Evolutionary conservation across 2,329 filamentous ascomycete species (phyloP).

Genomic region (Cordyceps cateniannulata): DNA sequence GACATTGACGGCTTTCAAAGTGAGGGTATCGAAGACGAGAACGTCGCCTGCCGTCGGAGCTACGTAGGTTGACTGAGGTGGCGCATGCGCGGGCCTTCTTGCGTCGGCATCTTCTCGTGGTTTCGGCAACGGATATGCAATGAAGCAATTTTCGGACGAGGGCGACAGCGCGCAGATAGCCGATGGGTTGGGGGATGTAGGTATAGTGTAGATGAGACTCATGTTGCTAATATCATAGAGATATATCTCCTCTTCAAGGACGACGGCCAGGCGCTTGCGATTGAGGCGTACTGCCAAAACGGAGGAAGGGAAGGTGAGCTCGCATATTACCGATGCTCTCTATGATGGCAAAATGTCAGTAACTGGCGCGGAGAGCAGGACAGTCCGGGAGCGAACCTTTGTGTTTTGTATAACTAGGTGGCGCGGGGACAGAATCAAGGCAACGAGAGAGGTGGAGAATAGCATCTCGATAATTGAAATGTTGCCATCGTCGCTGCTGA

Average conservation of each 20-base stretch:
- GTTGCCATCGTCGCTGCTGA: conserved; percentile 89
- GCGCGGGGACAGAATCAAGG: conserved; percentile 83
- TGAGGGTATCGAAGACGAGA: conserved; percentile 83
- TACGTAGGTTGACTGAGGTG: conserved; percentile 70
- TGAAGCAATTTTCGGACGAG: conserved; percentile 91
- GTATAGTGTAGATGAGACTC: conserved; percentile 86
- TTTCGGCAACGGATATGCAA: conserved; percentile 85
- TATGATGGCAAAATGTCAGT: conserved; percentile 24
- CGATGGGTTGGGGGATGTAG: conserved; percentile 86
- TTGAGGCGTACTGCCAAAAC: conserved; percentile 92
- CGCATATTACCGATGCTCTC: conserved; percentile 82
- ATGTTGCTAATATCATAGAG: conserved; percentile 99
- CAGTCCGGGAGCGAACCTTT: conserved; percentile 53
- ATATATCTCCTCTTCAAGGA: conserved; percentile 94
- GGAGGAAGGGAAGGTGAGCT: conserved; percentile 96
- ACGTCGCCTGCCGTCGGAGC: conserved; percentile 86
- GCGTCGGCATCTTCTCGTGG: conserved; percentile 54
- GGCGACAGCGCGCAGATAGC: conserved; percentile 90
- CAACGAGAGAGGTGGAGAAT: conserved; percentile 94
- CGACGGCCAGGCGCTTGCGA: conserved; percentile 85
- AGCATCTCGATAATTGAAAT: conserved; percentile 98
- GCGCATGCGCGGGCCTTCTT: conserved; percentile 70
- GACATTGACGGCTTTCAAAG: conserved; percentile 88
- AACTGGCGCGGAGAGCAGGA: conserved; percentile 2
- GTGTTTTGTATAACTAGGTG: conserved; percentile 96